Percentiles rank a stretch among this genome's conserved stretches.
These are phyloP conservation scores for Alternaria arborescens DNA, from an alignment of 2,329 filamentous ascomycete species.

Conservation along the genomic window DNA sequence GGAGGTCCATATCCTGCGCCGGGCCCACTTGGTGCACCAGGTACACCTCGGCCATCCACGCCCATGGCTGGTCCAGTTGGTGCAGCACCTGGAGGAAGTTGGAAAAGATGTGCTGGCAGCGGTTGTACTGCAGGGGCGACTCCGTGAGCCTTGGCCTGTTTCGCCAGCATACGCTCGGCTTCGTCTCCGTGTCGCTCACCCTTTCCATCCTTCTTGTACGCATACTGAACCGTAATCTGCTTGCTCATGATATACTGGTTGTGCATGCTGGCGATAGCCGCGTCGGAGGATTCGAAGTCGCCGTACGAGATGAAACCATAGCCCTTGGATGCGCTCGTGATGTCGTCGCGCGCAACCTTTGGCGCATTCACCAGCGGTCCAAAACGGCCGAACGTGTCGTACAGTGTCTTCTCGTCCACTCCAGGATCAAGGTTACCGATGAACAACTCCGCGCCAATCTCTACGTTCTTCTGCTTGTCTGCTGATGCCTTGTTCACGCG, in stretches of 20 bases:
- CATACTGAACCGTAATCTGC: conserved; percentile 95
- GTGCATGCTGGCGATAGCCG: conserved; percentile 90
- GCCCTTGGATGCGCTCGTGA: conserved; percentile 83
- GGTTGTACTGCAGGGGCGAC: conserved; percentile 82
- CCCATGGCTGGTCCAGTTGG: conserved; percentile 51
- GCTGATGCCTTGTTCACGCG: conserved; percentile 94
- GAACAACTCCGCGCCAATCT: conserved; percentile 96
- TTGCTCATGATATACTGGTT: conserved; percentile 97
- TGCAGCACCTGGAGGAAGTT: conserved; percentile 38
- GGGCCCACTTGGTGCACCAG: conserved; percentile 52
- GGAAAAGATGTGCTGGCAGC: conserved; percentile 76
- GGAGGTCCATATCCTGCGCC: conserved; percentile 49
- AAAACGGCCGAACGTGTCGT: conserved; percentile 94
- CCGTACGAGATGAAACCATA: conserved; percentile 96
- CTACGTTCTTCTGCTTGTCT: conserved; percentile 91
- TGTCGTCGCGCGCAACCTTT: conserved; percentile 88
- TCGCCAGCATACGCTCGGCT: conserved; percentile 89
- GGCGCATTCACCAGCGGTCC: conserved; percentile 83
- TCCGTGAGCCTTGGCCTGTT: conserved; percentile 93
- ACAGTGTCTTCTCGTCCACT: conserved; percentile 95
- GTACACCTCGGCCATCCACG: conserved; percentile 43
- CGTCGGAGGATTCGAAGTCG: conserved; percentile 92
- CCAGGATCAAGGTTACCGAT: conserved; percentile 93
- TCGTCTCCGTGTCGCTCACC: conserved; percentile 95
- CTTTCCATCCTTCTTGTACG: conserved; percentile 99